A percentile compares a stretch with the other conserved stretches of the same genome.
Conservation (phyloP, 257 asterid genomes). For the Nicotiana noctiflora region DNA sequence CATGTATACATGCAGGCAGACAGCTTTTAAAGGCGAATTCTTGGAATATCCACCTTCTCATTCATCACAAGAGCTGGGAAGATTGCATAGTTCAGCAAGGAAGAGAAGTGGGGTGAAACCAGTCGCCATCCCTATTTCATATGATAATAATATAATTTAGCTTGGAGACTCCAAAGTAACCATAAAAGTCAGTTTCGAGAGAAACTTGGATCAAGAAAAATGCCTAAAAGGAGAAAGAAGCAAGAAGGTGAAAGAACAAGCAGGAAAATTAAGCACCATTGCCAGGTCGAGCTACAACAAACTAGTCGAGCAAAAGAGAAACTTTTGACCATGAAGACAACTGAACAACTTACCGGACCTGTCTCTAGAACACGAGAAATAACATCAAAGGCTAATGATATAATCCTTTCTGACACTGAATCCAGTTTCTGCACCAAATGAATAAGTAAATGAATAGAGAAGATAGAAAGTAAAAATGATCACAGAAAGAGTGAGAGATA, state of each 20-base stretch:
- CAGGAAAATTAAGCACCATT: background rate
- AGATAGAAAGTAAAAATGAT: background rate
- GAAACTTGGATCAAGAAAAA: background rate
- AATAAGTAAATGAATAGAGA: background rate
- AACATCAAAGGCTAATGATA: conserved; percentile 35
- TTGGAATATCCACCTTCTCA: conserved; percentile 30
- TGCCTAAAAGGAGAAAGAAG: background rate
- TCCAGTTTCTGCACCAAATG: conserved; percentile 27
- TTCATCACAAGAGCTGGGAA: conserved; percentile 33
- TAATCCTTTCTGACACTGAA: conserved; percentile 28
- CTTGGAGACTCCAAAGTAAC: background rate
- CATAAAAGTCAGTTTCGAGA: background rate
- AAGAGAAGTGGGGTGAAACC: conserved; percentile 32
- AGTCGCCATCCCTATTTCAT: conserved; percentile 38
- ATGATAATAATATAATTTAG: background rate
- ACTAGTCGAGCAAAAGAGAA: background rate
- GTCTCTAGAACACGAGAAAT: conserved; percentile 34
- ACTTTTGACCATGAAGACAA: conserved; percentile 1
- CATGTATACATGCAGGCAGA: background rate
- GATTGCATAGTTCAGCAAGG: conserved; percentile 32
- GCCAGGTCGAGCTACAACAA: background rate
- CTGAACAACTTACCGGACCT: conserved; percentile 28
- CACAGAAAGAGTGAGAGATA: background rate
- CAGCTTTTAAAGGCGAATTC: background rate
- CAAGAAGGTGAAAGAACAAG: background rate